These are phyloP conservation scores for Aspergillus hancockii DNA, from an alignment of 495 filamentous ascomycete genomes.

Conservation along the genomic window DNA sequence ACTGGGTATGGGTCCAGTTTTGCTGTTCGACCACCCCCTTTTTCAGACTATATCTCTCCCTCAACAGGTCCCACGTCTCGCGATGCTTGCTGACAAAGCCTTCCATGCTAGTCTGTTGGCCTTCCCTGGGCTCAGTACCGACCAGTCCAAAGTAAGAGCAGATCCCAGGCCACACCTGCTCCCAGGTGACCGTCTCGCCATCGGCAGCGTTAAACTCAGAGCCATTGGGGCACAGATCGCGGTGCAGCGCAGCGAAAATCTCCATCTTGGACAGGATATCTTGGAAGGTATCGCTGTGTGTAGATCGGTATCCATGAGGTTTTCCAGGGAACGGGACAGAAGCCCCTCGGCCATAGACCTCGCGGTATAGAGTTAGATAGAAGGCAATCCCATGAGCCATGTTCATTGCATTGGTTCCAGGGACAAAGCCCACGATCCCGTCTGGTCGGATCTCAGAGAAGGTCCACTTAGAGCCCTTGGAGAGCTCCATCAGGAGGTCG, in stretches of 20 bases:
- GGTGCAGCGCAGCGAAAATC: conserved; percentile 35
- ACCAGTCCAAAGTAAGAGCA: conserved; percentile 39
- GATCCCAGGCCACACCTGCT: conserved; percentile 34
- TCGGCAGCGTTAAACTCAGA: conserved; percentile 38
- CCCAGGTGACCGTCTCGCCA: conserved; percentile 32
- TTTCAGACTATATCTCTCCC: conserved; percentile 16
- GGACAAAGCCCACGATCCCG: conserved; percentile 44
- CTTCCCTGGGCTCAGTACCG: conserved; percentile 22
- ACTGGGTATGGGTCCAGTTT: conserved; percentile 16
- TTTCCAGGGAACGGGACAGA: conserved; percentile 37
- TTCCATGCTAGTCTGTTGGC: neutral
- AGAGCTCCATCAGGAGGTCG: conserved; percentile 34
- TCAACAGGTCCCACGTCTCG: conserved; percentile 12
- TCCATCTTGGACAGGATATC: conserved; percentile 37
- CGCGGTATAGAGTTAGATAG: conserved; percentile 34
- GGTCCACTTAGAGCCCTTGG: conserved; percentile 35
- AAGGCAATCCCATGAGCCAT: conserved; percentile 39
- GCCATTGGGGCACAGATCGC: conserved; percentile 19
- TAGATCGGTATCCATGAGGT: conserved; percentile 18
- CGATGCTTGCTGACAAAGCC: conserved; percentile 9
- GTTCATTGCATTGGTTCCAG: conserved; percentile 42
- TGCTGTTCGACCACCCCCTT: conserved; percentile 16
- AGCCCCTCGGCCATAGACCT: conserved; percentile 23
- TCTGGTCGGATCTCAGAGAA: conserved; percentile 47
- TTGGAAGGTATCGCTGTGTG: conserved; percentile 37